Percentiles rank a stretch among this genome's conserved stretches.
phyloP scores from a whole-genome alignment of 441 rosid genomes.

The Syzygium malaccense region DNA sequence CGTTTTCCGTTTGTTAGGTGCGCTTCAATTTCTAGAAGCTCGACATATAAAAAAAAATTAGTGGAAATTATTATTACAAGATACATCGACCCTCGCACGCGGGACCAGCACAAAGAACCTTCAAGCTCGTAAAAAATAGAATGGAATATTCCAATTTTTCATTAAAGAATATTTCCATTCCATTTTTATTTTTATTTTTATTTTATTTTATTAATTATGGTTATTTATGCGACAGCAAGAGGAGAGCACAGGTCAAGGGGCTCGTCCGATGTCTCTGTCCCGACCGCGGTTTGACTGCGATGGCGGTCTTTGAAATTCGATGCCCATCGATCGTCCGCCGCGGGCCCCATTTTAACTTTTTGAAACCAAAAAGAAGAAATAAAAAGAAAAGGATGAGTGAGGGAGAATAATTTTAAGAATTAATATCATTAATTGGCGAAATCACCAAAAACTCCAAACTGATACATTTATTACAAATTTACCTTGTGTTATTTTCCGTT shows the following conservation, averaged over 20 bases:
- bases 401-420: too few species aligned
- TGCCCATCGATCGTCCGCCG: background rate
- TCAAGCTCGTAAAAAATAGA: too few species aligned
- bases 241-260: background rate
- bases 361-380: background rate
- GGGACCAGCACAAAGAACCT: too few species aligned
- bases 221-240: background rate
- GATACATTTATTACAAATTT: too few species aligned
- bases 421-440: too few species aligned
- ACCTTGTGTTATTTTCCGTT: too few species aligned
- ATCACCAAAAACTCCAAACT: too few species aligned
- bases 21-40: background rate
- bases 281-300: background rate
- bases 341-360: background rate
- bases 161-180: background rate
- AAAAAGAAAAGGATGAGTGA: background rate
- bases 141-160: too few species aligned
- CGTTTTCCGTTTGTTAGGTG: background rate
- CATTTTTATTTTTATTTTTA: background rate
- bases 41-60: too few species aligned
- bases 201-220: background rate
- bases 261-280: background rate
- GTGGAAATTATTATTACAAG: background rate
- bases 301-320: background rate
- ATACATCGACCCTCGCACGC: background rate